These are phyloP conservation scores for Herpetospermum pedunculosum DNA, from an alignment of 306 rosid genomes.

Conservation along the genomic window DNA sequence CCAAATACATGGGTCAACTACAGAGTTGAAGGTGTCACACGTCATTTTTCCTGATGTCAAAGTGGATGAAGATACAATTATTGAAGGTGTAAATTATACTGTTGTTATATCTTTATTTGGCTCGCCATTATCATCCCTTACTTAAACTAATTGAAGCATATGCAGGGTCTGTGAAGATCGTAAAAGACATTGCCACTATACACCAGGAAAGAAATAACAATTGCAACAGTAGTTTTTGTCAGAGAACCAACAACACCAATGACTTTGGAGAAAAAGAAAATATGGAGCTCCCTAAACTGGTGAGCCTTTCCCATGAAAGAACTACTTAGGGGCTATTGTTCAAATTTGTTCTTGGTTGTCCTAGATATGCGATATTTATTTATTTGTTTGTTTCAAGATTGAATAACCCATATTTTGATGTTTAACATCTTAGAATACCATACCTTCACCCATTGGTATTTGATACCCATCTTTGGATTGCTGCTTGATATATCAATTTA, in stretches of 20 bases:
- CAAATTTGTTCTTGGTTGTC: not conserved
- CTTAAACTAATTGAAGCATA: conserved; percentile 8
- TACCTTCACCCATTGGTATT: not conserved
- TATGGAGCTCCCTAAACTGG: conserved; percentile 23
- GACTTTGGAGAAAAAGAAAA: conserved; percentile 19
- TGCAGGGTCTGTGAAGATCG: conserved; percentile 16
- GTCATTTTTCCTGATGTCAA: conserved; percentile 13
- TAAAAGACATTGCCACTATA: not conserved
- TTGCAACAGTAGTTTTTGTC: conserved; percentile 3
- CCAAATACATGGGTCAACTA: conserved; percentile 12
- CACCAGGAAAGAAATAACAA: conserved; percentile 12
- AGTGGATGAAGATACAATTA: conserved; percentile 14
- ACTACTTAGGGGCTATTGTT: not conserved
- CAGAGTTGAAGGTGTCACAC: conserved; percentile 12
- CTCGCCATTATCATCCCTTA: conserved; percentile 1
- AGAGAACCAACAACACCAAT: conserved; percentile 5
- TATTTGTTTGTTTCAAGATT: not conserved
- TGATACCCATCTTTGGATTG: not conserved
- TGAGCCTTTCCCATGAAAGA: conserved; percentile 14
- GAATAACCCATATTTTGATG: not conserved
- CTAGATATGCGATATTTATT: not conserved
- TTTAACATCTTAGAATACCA: not conserved
- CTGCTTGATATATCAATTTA: not conserved
- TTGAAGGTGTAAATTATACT: conserved; percentile 30
- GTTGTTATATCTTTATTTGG: conserved; percentile 12